Base-by-base conservation (phyloP, 2,329 filamentous ascomycete species). In the Fusarium kyushuense region DNA sequence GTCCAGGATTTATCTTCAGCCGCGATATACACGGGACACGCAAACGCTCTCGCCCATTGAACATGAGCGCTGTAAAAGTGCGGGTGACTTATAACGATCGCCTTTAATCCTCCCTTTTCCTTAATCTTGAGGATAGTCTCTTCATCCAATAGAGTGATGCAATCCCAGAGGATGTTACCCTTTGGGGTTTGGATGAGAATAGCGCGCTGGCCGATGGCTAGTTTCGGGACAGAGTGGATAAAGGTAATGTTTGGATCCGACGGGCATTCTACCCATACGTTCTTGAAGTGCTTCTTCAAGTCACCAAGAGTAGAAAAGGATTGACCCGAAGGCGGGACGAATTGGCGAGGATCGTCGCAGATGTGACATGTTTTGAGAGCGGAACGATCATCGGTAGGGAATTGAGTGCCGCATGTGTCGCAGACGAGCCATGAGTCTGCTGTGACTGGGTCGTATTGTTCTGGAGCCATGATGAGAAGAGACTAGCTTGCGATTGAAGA, bases 141-240 rank as follows among this genome's bases (percentile, higher is more conserved):
- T 2, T 84, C 78, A 75, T 94, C 90, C 5, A 96, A 80, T 67
- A 89, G 87, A 1, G 91, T 85, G 58, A 96, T 82, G 65, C 90
- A 89, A 77, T 96, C 93, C 92, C 92, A 96, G 3, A 96, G 85
- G 2, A 96, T 78, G 75, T 94, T 94, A 0, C 92, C 92, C 0
- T 77, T 60, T 0, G 86, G 81, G 0, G 91, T 92, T 49, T 84
- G 82, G 14, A 95, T 80, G 3, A 96, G 81, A 46, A 94, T 84
- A 21, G 89, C 89, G 32, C 92, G 85, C 78, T 96, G 90, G 1
- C 92, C 92, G 66, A 96, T 96, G 54, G 83, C 92, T 63, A 94
- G 80, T 76, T 89, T 83, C 30, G 87, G 88, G 36, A 80, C 77
- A 0, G 86, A 86, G 48, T 74, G 74, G 56, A 89, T 82, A 54